Conservation (phyloP, 495 filamentous ascomycete species). For the Xylaria acuta region DNA sequence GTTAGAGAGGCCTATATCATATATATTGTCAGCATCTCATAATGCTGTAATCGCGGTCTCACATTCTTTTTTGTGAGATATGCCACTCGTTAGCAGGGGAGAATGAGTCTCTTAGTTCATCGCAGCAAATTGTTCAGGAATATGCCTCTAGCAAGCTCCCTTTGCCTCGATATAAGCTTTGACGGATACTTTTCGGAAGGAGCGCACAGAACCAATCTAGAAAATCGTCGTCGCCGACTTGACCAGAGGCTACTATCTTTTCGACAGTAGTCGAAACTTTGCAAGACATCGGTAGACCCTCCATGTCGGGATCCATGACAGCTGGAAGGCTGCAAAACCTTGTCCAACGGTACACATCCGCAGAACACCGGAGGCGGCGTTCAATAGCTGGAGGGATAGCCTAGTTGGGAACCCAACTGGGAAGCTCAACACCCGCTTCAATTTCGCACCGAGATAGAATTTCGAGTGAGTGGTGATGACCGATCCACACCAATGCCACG, state of each 20-base stretch:
- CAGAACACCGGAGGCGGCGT: neutral
- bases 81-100: neutral
- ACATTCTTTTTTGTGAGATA: neutral
- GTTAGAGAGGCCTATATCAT: neutral
- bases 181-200: neutral
- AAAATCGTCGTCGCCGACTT: neutral
- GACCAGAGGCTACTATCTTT: neutral
- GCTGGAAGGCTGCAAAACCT: neutral
- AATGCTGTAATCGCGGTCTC: neutral
- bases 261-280: neutral
- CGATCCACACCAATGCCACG: neutral
- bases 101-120: neutral
- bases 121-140: neutral
- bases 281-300: neutral
- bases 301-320: neutral
- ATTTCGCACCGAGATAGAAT: neutral
- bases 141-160: neutral
- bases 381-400: neutral
- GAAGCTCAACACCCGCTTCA: neutral
- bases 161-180: neutral
- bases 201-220: neutral
- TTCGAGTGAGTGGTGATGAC: neutral
- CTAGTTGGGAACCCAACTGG: neutral
- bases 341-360: neutral
- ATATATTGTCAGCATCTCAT: neutral